Percentiles rank a stretch among this genome's conserved stretches.
phyloP scores from a whole-genome alignment of 2,329 filamentous ascomycete species.

The Aspergillus hortae region DNA sequence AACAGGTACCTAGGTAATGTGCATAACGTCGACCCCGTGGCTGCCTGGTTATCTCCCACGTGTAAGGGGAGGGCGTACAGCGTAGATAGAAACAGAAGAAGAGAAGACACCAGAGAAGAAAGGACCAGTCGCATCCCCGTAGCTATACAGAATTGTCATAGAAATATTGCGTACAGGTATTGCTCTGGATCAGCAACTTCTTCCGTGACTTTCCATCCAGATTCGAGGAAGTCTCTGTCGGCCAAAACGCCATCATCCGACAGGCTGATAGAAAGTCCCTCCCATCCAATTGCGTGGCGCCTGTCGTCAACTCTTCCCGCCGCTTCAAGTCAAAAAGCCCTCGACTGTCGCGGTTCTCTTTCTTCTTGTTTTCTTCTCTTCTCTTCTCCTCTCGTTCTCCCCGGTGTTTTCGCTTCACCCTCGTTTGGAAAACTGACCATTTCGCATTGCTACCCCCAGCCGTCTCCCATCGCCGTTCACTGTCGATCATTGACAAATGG shows the following conservation, averaged over 20 bases:
- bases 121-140: too few species aligned
- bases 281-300: slow-evolving; percentile 26
- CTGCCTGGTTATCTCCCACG: too few species aligned
- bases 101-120: too few species aligned
- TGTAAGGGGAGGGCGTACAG: too few species aligned
- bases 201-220: neutral
- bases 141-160: too few species aligned
- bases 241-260: slow-evolving; percentile 10
- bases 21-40: too few species aligned
- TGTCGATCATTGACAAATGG: neutral
- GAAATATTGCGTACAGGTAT: too few species aligned
- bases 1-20: too few species aligned
- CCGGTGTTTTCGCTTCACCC: slow-evolving; percentile 1
- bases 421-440: slow-evolving; percentile 4
- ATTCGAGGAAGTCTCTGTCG: slow-evolving; percentile 1
- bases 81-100: too few species aligned
- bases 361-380: slow-evolving; percentile 6
- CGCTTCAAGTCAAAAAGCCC: slow-evolving; percentile 14
- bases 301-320: slow-evolving; percentile 20
- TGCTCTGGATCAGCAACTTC: neutral
- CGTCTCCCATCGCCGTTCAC: neutral
- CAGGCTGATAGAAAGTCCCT: slow-evolving; percentile 15
- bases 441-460: neutral
- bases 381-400: slow-evolving; percentile 1
- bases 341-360: slow-evolving; percentile 9